Percentiles rank a stretch among this genome's conserved stretches.
phyloP scores from a whole-genome alignment of 73 alveolate species.

The Stentor roeselii region DNA sequence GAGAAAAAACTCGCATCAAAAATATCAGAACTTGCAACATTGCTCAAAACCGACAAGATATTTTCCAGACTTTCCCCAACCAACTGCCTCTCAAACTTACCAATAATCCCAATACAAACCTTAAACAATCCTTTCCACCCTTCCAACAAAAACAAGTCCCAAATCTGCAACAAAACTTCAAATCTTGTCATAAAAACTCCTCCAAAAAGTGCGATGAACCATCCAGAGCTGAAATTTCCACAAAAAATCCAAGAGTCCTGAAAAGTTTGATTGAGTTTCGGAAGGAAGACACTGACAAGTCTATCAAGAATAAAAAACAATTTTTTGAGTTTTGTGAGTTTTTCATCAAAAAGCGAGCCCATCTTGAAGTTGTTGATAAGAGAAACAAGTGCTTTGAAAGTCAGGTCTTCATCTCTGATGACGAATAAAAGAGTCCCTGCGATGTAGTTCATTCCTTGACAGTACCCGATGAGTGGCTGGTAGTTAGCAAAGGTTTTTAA shows the following conservation, averaged over 20 bases:
- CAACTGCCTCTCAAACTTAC: not conserved
- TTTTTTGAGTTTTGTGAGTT: constrained; percentile 65
- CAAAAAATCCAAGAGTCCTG: constrained; percentile 50
- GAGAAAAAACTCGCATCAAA: not conserved
- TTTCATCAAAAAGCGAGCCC: constrained; percentile 54
- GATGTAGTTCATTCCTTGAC: constrained; percentile 91
- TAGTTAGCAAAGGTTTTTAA: constrained; percentile 65
- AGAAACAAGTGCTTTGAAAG: constrained; percentile 49
- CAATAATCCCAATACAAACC: not conserved
- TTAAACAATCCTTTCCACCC: not conserved
- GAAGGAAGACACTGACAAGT: constrained; percentile 60
- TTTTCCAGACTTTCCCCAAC: not conserved
- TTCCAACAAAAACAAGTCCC: not conserved
- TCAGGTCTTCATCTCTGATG: constrained; percentile 63
- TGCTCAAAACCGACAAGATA: not conserved
- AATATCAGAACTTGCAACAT: not conserved
- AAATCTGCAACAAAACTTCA: not conserved
- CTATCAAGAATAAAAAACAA: constrained; percentile 82
- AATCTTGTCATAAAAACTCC: not conserved
- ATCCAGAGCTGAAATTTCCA: constrained; percentile 67
- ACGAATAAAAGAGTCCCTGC: constrained; percentile 77
- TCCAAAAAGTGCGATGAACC: constrained; percentile 80
- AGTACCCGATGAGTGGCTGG: constrained; percentile 80
- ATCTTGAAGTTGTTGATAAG: constrained; percentile 40
- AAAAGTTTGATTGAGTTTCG: constrained; percentile 72